A percentile compares a stretch with the other conserved stretches of the same genome.
These are phyloP conservation scores for Nepenthes gracilis DNA, from an alignment of 148 eudicot species.

Conservation along the genomic window DNA sequence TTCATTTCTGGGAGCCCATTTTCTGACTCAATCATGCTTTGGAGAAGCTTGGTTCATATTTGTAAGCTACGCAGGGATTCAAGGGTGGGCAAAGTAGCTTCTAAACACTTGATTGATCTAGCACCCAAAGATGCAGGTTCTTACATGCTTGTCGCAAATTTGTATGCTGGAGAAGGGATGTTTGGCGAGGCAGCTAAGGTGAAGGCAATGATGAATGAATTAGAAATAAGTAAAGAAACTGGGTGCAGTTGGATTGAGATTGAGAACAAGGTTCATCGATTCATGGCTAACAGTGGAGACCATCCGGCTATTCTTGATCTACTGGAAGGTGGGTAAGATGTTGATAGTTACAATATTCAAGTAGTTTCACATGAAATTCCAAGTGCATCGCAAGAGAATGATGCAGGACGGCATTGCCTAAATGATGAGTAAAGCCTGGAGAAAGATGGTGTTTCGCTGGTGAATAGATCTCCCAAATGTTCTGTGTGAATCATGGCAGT, in stretches of 20 bases:
- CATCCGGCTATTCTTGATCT: constrained; percentile 1
- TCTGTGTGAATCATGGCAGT: too few species aligned
- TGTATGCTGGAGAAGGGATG: constrained; percentile 9
- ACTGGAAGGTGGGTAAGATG: background rate
- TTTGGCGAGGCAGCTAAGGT: constrained; percentile 9
- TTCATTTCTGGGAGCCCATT: constrained; percentile 10
- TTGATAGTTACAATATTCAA: background rate
- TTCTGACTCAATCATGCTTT: constrained; percentile 12
- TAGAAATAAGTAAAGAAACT: constrained; percentile 3
- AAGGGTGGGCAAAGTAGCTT: constrained; percentile 11
- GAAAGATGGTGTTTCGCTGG: too few species aligned
- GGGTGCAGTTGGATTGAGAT: constrained; percentile 21
- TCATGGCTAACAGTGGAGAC: constrained; percentile 7
- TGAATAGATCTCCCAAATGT: too few species aligned
- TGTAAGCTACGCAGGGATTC: constrained; percentile 7
- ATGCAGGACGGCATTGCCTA: too few species aligned
- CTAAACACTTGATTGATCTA: constrained; percentile 10
- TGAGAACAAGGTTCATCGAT: constrained; percentile 9
- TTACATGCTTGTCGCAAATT: constrained; percentile 8
- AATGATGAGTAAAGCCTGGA: too few species aligned
- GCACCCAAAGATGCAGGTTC: constrained; percentile 12
- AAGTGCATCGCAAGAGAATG: background rate
- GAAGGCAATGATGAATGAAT: constrained; percentile 11
- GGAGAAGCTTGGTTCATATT: constrained; percentile 10
- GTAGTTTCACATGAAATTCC: background rate